Evolutionary conservation across 208 protist genomes (phyloP).

Genomic region (Leishmania tarentolae): DNA sequence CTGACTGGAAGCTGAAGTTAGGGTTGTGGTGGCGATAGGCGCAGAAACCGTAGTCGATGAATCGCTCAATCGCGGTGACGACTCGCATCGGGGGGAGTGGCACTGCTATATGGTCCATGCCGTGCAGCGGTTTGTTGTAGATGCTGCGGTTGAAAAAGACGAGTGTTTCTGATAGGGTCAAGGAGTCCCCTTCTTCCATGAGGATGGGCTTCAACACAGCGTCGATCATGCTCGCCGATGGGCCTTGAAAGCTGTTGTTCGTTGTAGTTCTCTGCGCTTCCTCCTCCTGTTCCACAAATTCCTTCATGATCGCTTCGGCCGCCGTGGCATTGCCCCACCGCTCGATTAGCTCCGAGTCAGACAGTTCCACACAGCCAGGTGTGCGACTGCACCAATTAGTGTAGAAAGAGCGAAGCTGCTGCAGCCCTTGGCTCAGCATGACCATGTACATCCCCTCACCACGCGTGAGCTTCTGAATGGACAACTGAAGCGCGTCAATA

Average conservation of each 20-base stretch:
- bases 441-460: slow-evolving; percentile 28
- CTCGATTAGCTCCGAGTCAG: slow-evolving; percentile 30
- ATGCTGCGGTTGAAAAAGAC: slow-evolving; percentile 34
- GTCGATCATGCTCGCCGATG: slow-evolving; percentile 4
- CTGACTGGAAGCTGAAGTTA: slow-evolving; percentile 29
- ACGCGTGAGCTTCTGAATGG: slow-evolving; percentile 17
- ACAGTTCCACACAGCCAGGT: slow-evolving; percentile 26
- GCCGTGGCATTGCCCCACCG: slow-evolving; percentile 13
- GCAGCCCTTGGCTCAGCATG: slow-evolving; percentile 22
- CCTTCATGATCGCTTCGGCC: slow-evolving; percentile 11
- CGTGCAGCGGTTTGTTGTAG: slow-evolving; percentile 17
- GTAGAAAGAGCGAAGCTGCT: slow-evolving; percentile 17
- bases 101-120: neutral
- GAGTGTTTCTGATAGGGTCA: neutral
- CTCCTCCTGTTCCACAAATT: slow-evolving; percentile 20
- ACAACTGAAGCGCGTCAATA: slow-evolving; percentile 26
- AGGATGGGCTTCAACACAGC: slow-evolving; percentile 20
- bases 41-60: slow-evolving; percentile 43
- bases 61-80: neutral
- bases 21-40: slow-evolving; percentile 40
- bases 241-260: slow-evolving; percentile 6
- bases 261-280: slow-evolving; percentile 10
- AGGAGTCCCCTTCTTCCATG: slow-evolving; percentile 8
- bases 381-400: slow-evolving; percentile 6
- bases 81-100: neutral